Percentiles rank a stretch among this genome's conserved stretches.
Conservation (phyloP, 805 yeast species). For the Yarrowia alimentaria region DNA sequence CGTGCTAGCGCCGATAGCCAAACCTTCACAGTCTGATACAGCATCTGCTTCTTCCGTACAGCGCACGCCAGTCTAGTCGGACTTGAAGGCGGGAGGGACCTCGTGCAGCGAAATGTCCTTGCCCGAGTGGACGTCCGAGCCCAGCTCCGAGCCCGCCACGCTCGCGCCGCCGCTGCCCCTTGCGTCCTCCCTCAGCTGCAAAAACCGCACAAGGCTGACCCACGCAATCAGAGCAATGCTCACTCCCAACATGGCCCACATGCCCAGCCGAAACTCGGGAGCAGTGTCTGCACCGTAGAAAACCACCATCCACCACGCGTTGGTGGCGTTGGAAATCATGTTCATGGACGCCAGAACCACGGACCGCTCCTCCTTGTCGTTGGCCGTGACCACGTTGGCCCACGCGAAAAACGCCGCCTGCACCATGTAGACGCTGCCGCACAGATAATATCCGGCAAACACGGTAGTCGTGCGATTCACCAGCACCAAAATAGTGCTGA, state of each 20-base stretch:
- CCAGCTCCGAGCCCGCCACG: too few species aligned
- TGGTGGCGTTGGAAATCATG: slow-evolving; percentile 46
- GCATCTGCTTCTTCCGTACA: too few species aligned
- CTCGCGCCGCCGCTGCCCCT: too few species aligned
- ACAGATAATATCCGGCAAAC: slow-evolving; percentile 43
- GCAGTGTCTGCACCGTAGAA: slow-evolving; percentile 46
- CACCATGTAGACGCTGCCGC: slow-evolving; percentile 37
- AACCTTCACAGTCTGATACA: too few species aligned
- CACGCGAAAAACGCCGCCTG: slow-evolving; percentile 47
- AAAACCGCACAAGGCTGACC: slow-evolving; percentile 7
- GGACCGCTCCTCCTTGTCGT: slow-evolving; percentile 42
- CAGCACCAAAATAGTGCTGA: slow-evolving; percentile 42
- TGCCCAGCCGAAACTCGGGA: slow-evolving; percentile 44
- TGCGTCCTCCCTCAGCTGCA: slow-evolving; percentile 6
- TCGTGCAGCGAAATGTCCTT: too few species aligned
- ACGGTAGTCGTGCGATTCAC: slow-evolving; percentile 40
- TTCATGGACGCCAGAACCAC: slow-evolving; percentile 40
- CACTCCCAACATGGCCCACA: slow-evolving; percentile 27
- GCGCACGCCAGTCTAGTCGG: too few species aligned
- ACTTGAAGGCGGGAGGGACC: too few species aligned
- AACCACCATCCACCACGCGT: slow-evolving; percentile 48
- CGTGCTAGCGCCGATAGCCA: too few species aligned
- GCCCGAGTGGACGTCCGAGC: too few species aligned
- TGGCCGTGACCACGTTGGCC: slow-evolving; percentile 41
- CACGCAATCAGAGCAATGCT: slow-evolving; percentile 9